Percentiles rank a stretch among this genome's conserved stretches.
Conservation (phyloP, 2,329 filamentous ascomycete species). For the Septoria linicola region DNA sequence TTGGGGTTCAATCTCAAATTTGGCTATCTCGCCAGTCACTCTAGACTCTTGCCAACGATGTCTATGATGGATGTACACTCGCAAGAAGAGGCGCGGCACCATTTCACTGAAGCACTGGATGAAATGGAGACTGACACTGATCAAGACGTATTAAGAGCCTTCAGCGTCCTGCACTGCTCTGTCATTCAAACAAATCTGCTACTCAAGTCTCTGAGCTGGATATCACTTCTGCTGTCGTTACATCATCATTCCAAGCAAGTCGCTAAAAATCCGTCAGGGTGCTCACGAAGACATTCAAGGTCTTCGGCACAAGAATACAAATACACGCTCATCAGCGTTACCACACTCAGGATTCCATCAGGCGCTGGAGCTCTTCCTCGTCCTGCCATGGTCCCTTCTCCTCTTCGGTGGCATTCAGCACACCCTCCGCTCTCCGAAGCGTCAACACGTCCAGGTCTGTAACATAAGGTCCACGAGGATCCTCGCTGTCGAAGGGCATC, state of each 20-base stretch:
- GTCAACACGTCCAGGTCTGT: slow-evolving; percentile 94
- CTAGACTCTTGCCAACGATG: no score
- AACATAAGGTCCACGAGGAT: slow-evolving; percentile 68
- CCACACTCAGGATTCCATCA: slow-evolving; percentile 45
- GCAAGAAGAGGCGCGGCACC: no score
- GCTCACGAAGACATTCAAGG: background rate
- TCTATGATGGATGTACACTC: no score
- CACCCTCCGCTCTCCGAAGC: slow-evolving; percentile 79
- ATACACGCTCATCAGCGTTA: slow-evolving; percentile 7
- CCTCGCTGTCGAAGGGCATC: slow-evolving; percentile 67
- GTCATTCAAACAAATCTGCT: background rate
- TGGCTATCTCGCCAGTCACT: no score
- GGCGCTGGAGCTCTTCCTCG: slow-evolving; percentile 64
- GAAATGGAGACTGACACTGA: no score
- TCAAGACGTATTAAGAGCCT: background rate
- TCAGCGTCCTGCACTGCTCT: background rate
- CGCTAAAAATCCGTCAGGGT: slow-evolving; percentile 4
- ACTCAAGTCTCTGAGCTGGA: slow-evolving; percentile 2
- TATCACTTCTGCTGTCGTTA: slow-evolving; percentile 7
- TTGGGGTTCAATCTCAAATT: no score
- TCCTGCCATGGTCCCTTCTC: slow-evolving; percentile 80
- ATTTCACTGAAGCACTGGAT: no score
- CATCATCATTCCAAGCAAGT: slow-evolving; percentile 9
- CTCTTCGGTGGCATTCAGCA: slow-evolving; percentile 74
- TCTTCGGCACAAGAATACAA: background rate